Percentiles rank a stretch among this genome's conserved stretches.
phyloP scores from a whole-genome alignment of 257 asterid species.

The Nicotiana paniculata region DNA sequence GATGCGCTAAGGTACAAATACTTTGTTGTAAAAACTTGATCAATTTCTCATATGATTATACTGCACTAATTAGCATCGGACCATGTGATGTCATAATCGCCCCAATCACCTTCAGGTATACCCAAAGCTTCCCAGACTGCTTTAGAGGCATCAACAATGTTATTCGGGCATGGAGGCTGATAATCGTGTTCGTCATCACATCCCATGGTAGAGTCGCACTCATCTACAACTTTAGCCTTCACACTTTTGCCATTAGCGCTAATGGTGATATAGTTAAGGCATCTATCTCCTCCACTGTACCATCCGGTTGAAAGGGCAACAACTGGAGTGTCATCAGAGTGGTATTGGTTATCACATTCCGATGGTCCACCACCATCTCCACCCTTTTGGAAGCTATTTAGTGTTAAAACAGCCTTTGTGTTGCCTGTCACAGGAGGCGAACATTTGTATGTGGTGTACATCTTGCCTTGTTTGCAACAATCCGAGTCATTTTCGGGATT shows the following conservation, averaged over 20 bases:
- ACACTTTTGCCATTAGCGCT: constrained; percentile 29
- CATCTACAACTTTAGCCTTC: constrained; percentile 34
- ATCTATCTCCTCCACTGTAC: constrained; percentile 26
- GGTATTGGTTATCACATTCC: constrained; percentile 32
- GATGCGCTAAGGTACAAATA: too few species aligned
- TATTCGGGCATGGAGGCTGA: constrained; percentile 46
- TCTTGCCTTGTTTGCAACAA: constrained; percentile 25
- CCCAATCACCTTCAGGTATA: constrained; percentile 23
- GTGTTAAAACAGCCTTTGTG: constrained; percentile 28
- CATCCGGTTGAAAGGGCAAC: constrained; percentile 39
- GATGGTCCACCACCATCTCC: constrained; percentile 41
- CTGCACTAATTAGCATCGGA: constrained; percentile 21
- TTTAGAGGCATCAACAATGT: constrained; percentile 40
- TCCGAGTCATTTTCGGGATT: constrained; percentile 32
- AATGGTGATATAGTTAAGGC: constrained; percentile 19
- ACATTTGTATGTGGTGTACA: constrained; percentile 31
- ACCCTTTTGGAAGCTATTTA: constrained; percentile 36
- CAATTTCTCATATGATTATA: not conserved
- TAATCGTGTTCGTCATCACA: constrained; percentile 37
- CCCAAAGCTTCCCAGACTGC: constrained; percentile 43
- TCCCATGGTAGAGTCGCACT: constrained; percentile 41
- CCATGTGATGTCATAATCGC: constrained; percentile 38
- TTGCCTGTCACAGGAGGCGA: constrained; percentile 20
- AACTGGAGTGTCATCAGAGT: constrained; percentile 26
- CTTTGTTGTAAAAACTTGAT: too few species aligned